Conservation (phyloP, 257 asterid species). For the Linaria vulgaris region DNA sequence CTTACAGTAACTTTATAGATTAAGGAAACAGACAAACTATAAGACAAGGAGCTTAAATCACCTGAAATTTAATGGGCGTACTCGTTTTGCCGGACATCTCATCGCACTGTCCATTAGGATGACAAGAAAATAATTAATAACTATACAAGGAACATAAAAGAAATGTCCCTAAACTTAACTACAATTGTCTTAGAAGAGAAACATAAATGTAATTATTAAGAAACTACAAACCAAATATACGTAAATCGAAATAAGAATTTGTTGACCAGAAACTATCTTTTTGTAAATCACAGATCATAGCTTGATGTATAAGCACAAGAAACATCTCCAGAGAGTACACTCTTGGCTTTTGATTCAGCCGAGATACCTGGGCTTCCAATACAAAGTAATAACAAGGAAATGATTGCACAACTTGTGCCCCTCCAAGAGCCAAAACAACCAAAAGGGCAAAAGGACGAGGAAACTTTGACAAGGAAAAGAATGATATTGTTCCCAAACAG, state of each 20-base stretch:
- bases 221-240: not conserved
- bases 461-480: not conserved
- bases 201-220: not conserved
- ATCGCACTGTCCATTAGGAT: constrained; percentile 53
- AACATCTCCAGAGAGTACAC: constrained; percentile 4
- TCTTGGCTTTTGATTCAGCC: not conserved
- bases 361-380: not conserved
- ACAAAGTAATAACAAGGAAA: not conserved
- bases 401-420: not conserved
- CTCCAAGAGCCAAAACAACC: not conserved
- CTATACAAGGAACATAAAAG: not conserved
- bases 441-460: not conserved
- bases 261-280: not conserved
- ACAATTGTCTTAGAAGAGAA: not conserved
- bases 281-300: not conserved
- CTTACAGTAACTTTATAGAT: not conserved
- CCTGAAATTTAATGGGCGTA: constrained; percentile 65
- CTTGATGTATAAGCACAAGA: constrained; percentile 7
- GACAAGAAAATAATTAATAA: constrained; percentile 19
- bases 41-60: constrained; percentile 27
- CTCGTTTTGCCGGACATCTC: constrained; percentile 64
- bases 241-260: not conserved
- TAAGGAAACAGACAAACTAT: constrained; percentile 1
- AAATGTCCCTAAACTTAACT: constrained; percentile 1
- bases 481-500: no score